Base-by-base conservation (phyloP, 768 basidiomycete genomes). In the Phlebiopsis gigantea region DNA sequence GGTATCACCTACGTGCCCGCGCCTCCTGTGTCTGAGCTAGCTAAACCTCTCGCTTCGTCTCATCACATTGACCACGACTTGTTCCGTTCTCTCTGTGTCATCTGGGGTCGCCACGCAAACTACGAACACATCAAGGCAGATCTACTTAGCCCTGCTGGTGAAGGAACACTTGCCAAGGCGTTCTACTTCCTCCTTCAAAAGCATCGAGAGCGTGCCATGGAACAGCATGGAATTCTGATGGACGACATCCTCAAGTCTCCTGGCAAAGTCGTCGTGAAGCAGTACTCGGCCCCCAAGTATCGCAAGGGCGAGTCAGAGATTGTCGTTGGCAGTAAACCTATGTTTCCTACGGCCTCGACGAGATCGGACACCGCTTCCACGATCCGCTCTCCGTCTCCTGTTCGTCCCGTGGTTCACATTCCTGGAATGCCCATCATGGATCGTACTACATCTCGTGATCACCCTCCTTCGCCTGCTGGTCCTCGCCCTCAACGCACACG, bases 151-250 rank as follows among this genome's bases (percentile, higher is more conserved):
- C 84, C 87, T 10, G 77, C 79, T 17, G 89, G 85, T 19, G 74
- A 80, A 51, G 88, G 88, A 12, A 80, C 82, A 8, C 80, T 90
- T 58, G 88, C 90, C 9, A 95, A 95, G 68, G 90, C 89, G 0
- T 93, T 94, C 70, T 96, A 94, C 67, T 92, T 87, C 66, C 79
- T 96, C 34, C 79, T 96, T 19, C 75, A 81, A 41, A 81, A 81
- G 69, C 89, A 92, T 64, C 82, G 88, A 57, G 85, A 91, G 63
- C 82, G 81, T 55, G 73, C 74, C 0, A 72, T 83, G 63, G 75
- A 81, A 64, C 79, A 82, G 46, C 76, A 80, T 63, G 79, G 76
- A n/a, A 78, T 74, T 50, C 70, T 77, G 52, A 69, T 73, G 57
- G 69, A 74, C 47, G 68, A 68, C 29, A 59, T 67, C 10, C 52